Conservation (phyloP, 2,329 filamentous ascomycete species). For the Thelonectria blattea region DNA sequence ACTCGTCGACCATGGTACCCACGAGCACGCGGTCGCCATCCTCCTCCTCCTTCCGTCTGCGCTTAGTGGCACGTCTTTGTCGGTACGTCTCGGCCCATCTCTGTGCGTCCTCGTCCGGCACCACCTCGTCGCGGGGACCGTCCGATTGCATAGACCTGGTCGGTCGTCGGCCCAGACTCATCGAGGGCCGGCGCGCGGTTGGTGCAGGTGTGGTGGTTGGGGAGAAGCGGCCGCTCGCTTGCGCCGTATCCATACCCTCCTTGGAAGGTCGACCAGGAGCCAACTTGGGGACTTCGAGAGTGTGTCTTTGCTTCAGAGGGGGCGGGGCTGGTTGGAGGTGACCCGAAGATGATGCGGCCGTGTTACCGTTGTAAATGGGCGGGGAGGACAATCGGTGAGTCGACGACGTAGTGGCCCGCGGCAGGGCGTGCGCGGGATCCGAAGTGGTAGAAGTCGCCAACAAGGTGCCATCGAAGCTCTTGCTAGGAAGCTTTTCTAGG, state of each 20-base stretch:
- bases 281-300: slow-evolving; percentile 81
- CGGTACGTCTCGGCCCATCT: slow-evolving; percentile 93
- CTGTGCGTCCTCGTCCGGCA: slow-evolving; percentile 87
- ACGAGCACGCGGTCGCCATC: slow-evolving; percentile 95
- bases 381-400: slow-evolving; percentile 71
- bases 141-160: slow-evolving; percentile 89
- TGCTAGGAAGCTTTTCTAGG: slow-evolving; percentile 24
- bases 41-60: slow-evolving; percentile 81
- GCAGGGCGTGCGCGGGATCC: slow-evolving; percentile 37
- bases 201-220: slow-evolving; percentile 62
- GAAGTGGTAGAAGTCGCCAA: slow-evolving; percentile 30
- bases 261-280: slow-evolving; percentile 71
- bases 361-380: slow-evolving; percentile 56
- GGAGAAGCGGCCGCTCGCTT: slow-evolving; percentile 82
- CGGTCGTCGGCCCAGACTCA: slow-evolving; percentile 78
- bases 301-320: slow-evolving; percentile 80
- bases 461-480: slow-evolving; percentile 24
- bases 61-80: slow-evolving; percentile 88
- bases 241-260: slow-evolving; percentile 71
- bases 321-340: slow-evolving; percentile 53
- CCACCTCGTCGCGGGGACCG: slow-evolving; percentile 79
- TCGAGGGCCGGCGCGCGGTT: slow-evolving; percentile 75
- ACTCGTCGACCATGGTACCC: slow-evolving; percentile 96
- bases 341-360: slow-evolving; percentile 54
- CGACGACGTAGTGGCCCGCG: slow-evolving; percentile 36